Conservation (phyloP, 225 moss, liverwort and hornwort species). For the Pseudisothecium myosuroides region DNA sequence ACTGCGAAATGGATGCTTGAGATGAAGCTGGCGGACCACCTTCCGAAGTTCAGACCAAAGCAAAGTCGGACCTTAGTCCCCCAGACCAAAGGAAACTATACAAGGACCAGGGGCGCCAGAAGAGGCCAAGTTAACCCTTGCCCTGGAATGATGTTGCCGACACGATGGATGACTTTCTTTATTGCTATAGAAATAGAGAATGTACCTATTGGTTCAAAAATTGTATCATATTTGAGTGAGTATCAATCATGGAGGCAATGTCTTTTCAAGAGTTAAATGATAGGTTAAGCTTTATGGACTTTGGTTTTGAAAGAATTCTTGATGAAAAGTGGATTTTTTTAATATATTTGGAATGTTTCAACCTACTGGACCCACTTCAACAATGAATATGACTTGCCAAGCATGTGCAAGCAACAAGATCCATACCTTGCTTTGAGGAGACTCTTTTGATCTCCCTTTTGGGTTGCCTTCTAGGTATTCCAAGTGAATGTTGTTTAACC, state of each 20-base stretch:
- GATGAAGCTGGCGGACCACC: background rate
- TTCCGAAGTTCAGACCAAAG: background rate
- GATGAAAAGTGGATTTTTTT: background rate
- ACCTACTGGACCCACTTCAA: background rate
- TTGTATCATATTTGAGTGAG: background rate
- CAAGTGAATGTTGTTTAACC: background rate
- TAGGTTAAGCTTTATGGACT: too few relatives aligned
- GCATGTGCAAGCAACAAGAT: background rate
- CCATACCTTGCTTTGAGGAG: background rate
- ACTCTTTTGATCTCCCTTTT: background rate
- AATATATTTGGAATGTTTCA: background rate
- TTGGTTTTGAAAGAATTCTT: too few relatives aligned
- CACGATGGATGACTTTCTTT: background rate
- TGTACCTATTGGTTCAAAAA: background rate
- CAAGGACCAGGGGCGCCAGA: too few relatives aligned
- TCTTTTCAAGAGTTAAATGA: too few relatives aligned
- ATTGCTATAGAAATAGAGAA: background rate
- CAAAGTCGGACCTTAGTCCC: background rate
- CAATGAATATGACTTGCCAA: background rate
- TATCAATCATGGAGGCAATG: too few relatives aligned
- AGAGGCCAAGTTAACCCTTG: background rate
- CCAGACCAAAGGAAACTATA: background rate
- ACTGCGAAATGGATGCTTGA: too few relatives aligned
- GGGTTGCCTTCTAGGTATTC: fast-evolving
- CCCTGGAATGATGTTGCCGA: background rate